These are phyloP conservation scores for Sindora glabra DNA, from an alignment of 306 rosid genomes.

Conservation along the genomic window DNA sequence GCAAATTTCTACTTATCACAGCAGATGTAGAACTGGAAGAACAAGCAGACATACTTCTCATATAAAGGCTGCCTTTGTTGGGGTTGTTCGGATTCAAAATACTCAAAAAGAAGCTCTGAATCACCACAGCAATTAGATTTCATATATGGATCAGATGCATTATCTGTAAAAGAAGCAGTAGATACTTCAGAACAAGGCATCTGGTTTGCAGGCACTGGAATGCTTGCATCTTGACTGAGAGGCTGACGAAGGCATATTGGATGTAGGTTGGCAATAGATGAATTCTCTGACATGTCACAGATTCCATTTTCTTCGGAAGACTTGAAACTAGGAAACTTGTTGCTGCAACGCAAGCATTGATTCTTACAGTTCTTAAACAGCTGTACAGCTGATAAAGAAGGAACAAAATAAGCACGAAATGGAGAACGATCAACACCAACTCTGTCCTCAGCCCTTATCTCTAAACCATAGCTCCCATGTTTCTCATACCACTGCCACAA, in stretches of 20 bases:
- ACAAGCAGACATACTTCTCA: constrained; percentile 75
- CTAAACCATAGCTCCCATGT: constrained; percentile 78
- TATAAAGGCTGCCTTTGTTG: constrained; percentile 66
- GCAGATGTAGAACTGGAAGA: not conserved
- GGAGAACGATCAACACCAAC: constrained; percentile 31
- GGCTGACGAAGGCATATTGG: constrained; percentile 45
- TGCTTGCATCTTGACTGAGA: constrained; percentile 17
- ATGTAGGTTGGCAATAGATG: constrained; percentile 20
- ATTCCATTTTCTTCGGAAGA: constrained; percentile 17
- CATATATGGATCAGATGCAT: constrained; percentile 12
- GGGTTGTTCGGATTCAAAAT: constrained; percentile 76
- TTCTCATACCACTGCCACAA: constrained; percentile 90
- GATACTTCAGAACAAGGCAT: constrained; percentile 18
- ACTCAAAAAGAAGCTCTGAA: constrained; percentile 65
- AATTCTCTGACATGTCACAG: constrained; percentile 23
- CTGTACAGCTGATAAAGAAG: constrained; percentile 81
- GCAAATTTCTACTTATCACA: no score
- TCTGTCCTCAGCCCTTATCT: constrained; percentile 56
- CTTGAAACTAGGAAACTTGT: constrained; percentile 11
- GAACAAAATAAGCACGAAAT: constrained; percentile 73
- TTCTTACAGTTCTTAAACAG: constrained; percentile 38
- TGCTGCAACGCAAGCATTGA: constrained; percentile 4
- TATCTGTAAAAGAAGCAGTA: constrained; percentile 11
- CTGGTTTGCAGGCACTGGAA: constrained; percentile 10
- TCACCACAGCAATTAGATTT: constrained; percentile 27